phyloP scores from a whole-genome alignment of 2,329 filamentous ascomycete genomes.

The Aurifilum marmelostoma region DNA sequence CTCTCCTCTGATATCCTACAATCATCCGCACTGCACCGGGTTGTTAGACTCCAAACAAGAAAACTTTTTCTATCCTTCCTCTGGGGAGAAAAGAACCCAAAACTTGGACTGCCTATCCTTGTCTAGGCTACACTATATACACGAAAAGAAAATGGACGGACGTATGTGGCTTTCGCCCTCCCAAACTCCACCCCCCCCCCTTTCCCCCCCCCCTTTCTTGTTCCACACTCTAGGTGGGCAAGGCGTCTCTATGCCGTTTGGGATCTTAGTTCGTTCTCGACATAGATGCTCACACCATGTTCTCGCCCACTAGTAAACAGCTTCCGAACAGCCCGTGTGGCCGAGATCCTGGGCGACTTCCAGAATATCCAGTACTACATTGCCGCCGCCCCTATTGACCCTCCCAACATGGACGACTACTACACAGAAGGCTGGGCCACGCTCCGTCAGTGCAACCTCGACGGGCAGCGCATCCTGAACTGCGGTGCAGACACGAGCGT shows the following conservation, averaged over 20 bases:
- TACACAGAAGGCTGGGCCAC: slow-evolving; percentile 66
- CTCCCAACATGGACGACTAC: slow-evolving; percentile 59
- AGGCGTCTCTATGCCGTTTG: slow-evolving; percentile 5
- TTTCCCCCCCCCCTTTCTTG: background rate
- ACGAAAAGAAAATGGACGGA: slow-evolving; percentile 28
- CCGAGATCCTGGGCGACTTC: slow-evolving; percentile 65
- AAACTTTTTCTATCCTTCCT: background rate
- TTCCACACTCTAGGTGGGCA: background rate
- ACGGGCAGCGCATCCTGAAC: slow-evolving; percentile 67
- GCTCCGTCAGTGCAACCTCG: slow-evolving; percentile 63
- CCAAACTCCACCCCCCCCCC: no score
- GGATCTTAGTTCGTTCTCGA: background rate
- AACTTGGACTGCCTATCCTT: background rate
- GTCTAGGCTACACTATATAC: background rate
- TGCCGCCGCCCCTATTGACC: slow-evolving; percentile 58
- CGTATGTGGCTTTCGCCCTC: slow-evolving; percentile 25
- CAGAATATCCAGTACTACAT: slow-evolving; percentile 65
- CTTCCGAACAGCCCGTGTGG: slow-evolving; percentile 61
- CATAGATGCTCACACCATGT: background rate
- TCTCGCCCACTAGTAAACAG: slow-evolving; percentile 55
- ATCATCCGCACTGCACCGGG: slow-evolving; percentile 4
- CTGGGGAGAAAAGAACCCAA: background rate
- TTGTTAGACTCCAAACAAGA: background rate
- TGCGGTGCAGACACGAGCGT: slow-evolving; percentile 65
- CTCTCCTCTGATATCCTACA: background rate